These are phyloP conservation scores for Penicillium waksmanii DNA, from an alignment of 495 filamentous ascomycete species.

Conservation along the genomic window DNA sequence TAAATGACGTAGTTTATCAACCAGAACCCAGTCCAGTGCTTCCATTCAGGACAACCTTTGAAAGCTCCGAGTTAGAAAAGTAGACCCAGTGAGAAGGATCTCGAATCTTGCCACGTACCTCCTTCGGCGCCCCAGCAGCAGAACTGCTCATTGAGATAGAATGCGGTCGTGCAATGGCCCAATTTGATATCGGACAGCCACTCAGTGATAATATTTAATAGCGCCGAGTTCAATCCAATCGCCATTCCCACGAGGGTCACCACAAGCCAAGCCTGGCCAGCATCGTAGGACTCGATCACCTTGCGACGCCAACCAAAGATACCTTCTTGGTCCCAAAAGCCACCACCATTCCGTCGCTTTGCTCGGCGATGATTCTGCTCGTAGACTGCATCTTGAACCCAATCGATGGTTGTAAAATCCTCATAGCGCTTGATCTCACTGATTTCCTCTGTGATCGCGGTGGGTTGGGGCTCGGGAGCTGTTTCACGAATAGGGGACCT, in stretches of 20 bases:
- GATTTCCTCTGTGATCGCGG: conserved; percentile 89
- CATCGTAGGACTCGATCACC: conserved; percentile 87
- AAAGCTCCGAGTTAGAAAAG: background rate
- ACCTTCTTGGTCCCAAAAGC: conserved; percentile 75
- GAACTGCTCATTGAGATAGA: conserved; percentile 97
- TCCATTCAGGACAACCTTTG: conserved; percentile 85
- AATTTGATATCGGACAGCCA: conserved; percentile 97
- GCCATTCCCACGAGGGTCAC: conserved; percentile 90
- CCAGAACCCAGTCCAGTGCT: conserved; percentile 79
- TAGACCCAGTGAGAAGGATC: background rate
- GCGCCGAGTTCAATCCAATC: conserved; percentile 90
- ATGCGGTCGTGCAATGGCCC: conserved; percentile 90
- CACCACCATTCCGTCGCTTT: conserved; percentile 69
- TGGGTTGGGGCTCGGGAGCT: conserved; percentile 46
- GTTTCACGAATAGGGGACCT: conserved; percentile 53
- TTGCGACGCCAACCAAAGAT: conserved; percentile 79
- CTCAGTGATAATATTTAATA: conserved; percentile 94
- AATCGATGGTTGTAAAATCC: conserved; percentile 98
- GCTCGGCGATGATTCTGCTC: conserved; percentile 83
- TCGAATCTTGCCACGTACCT: conserved; percentile 48
- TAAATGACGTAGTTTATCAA: conserved; percentile 87
- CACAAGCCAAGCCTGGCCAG: conserved; percentile 97
- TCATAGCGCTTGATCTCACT: conserved; percentile 98
- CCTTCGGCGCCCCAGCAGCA: conserved; percentile 97
- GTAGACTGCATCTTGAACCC: conserved; percentile 95